These are phyloP conservation scores for Thalassiosira pacifica DNA, from an alignment of 352 stramenopile genomes.

Conservation along the genomic window DNA sequence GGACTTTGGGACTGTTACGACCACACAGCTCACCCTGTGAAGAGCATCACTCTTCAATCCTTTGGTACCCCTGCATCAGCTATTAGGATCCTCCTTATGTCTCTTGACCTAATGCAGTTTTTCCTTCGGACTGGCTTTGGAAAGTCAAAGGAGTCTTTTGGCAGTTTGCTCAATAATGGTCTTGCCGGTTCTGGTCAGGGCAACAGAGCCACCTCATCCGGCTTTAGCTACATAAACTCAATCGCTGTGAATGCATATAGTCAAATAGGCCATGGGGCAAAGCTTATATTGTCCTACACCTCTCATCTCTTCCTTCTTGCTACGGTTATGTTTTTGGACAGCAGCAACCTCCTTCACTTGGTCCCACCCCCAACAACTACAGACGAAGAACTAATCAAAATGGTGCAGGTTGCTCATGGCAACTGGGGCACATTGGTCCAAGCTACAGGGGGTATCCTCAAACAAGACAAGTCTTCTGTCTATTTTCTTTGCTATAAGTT, in stretches of 20 bases:
- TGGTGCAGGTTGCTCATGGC: conserved; percentile 2
- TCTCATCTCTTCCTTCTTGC: conserved; percentile 18
- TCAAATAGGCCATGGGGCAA: not conserved
- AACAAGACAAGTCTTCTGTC: conserved; percentile 29
- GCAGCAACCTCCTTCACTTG: conserved; percentile 15
- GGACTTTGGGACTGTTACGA: conserved; percentile 27
- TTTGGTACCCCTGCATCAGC: not conserved
- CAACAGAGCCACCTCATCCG: conserved; percentile 7
- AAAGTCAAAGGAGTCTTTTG: conserved; percentile 6
- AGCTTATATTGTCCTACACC: not conserved
- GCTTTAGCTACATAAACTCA: no score
- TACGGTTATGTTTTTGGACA: conserved; percentile 22
- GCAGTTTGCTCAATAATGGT: not conserved
- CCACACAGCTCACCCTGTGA: not conserved
- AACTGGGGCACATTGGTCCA: conserved; percentile 9
- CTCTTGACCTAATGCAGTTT: conserved; percentile 27
- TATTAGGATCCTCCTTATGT: not conserved
- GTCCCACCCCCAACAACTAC: no score
- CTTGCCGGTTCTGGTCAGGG: conserved; percentile 15
- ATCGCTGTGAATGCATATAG: conserved; percentile 22
- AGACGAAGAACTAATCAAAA: conserved; percentile 13
- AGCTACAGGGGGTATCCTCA: conserved; percentile 27
- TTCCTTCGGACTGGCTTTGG: conserved; percentile 20
- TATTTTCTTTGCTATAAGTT: conserved; percentile 37
- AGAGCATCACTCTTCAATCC: not conserved